phyloP scores from a whole-genome alignment of 202 grass and related monocot species.

The Schoenoplectus tabernaemontani region DNA sequence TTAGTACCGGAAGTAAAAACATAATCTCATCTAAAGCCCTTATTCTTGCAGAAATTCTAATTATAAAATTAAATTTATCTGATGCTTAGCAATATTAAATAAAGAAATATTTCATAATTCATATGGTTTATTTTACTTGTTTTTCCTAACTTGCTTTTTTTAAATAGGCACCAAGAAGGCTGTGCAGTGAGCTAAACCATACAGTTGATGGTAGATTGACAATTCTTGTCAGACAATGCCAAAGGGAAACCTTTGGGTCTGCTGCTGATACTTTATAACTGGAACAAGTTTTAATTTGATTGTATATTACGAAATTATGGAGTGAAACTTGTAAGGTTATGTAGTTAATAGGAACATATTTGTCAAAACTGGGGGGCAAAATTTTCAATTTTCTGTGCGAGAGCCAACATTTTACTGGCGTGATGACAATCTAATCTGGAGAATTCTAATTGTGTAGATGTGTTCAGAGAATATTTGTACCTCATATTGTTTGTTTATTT shows the following conservation, averaged over 20 bases:
- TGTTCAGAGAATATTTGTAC: not conserved
- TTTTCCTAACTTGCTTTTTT: not conserved
- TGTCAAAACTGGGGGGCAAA: not conserved
- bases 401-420: constrained; percentile 19
- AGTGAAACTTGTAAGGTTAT: constrained; percentile 23
- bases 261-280: constrained; percentile 74
- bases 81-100: not conserved
- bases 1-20: not conserved
- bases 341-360: constrained; percentile 21
- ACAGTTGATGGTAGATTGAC: constrained; percentile 54
- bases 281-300: constrained; percentile 25
- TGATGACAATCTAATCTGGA: not conserved
- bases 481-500: not conserved
- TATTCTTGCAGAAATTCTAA: not conserved
- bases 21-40: not conserved
- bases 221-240: constrained; percentile 75
- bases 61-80: not conserved
- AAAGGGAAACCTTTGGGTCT: constrained; percentile 54
- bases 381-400: not conserved
- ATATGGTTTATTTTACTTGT: not conserved
- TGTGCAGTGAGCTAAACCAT: constrained; percentile 62
- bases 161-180: constrained; percentile 73
- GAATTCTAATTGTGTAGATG: not conserved
- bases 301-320: constrained; percentile 14
- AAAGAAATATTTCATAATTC: not conserved